A percentile compares a stretch with the other conserved stretches of the same genome.
phyloP scores from a whole-genome alignment of 495 filamentous ascomycete species.

The Penicillium samsonianum region DNA sequence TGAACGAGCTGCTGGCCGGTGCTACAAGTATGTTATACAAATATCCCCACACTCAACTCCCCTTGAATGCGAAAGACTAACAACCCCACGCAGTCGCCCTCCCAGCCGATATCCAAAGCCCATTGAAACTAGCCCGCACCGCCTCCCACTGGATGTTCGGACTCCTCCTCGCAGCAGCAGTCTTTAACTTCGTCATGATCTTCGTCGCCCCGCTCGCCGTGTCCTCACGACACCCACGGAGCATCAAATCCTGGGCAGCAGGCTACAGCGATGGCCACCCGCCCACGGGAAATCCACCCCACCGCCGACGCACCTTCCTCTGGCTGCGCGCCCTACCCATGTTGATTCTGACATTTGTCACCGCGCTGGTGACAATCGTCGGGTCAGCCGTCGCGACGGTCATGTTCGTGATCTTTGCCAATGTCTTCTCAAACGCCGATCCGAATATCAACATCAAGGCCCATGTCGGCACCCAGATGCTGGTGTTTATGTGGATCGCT shows the following conservation, averaged over 20 bases:
- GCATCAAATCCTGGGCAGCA: constrained; percentile 29
- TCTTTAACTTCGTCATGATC: constrained; percentile 68
- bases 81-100: constrained; percentile 61
- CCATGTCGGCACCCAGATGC: constrained; percentile 70
- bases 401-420: constrained; percentile 76
- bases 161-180: constrained; percentile 70
- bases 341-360: constrained; percentile 59
- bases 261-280: constrained; percentile 18
- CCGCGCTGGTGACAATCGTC: constrained; percentile 65
- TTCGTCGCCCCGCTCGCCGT: constrained; percentile 59
- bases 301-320: constrained; percentile 50
- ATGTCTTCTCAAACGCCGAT: constrained; percentile 62
- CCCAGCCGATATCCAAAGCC: constrained; percentile 66
- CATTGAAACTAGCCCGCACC: constrained; percentile 71
- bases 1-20: constrained; percentile 74
- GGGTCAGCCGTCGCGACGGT: constrained; percentile 75
- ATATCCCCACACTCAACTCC: not conserved
- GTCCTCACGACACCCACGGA: constrained; percentile 53
- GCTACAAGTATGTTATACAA: constrained; percentile 62
- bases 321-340: constrained; percentile 53
- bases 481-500: constrained; percentile 88
- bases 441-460: constrained; percentile 73
- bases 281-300: constrained; percentile 25
- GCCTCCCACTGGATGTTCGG: constrained; percentile 91
- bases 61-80: constrained; percentile 18